These are phyloP conservation scores for Citeromyces nyonsensis DNA, from an alignment of 805 yeast genomes.

Conservation along the genomic window DNA sequence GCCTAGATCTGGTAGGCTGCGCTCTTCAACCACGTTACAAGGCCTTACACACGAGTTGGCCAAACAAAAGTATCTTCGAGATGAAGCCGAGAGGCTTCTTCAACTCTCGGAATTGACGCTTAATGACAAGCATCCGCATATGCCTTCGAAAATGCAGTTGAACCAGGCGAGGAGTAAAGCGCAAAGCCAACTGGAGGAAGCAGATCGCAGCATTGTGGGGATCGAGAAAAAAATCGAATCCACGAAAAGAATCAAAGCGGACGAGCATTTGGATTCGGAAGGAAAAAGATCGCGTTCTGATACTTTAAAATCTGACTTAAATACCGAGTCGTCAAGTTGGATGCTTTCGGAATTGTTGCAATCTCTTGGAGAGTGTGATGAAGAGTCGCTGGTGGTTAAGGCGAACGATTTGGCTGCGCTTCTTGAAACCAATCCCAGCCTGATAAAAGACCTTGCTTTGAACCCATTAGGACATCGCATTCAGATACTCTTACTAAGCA, in stretches of 20 bases:
- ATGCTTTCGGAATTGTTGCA: not conserved
- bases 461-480: slow-evolving; percentile 41
- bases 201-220: slow-evolving; percentile 1
- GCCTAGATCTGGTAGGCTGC: no score
- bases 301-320: no score
- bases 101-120: slow-evolving; percentile 1
- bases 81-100: slow-evolving; percentile 1
- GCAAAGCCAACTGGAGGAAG: slow-evolving; percentile 1
- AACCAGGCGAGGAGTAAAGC: slow-evolving; percentile 1
- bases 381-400: slow-evolving; percentile 32
- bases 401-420: slow-evolving; percentile 53
- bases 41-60: no score
- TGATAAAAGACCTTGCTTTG: slow-evolving; percentile 50
- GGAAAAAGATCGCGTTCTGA: no score
- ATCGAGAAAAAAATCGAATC: slow-evolving; percentile 2
- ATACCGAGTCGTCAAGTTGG: not conserved
- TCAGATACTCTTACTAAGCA: slow-evolving; percentile 39
- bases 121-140: no score
- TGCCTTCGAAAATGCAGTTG: no score
- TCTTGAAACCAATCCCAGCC: slow-evolving; percentile 36
- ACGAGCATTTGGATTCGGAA: not conserved
- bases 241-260: not conserved
- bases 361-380: slow-evolving; percentile 11
- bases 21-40: no score
- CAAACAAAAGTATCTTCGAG: not conserved